These are phyloP conservation scores for Colletotrichum limetticola DNA, from an alignment of 2,329 filamentous ascomycete genomes.

Conservation along the genomic window DNA sequence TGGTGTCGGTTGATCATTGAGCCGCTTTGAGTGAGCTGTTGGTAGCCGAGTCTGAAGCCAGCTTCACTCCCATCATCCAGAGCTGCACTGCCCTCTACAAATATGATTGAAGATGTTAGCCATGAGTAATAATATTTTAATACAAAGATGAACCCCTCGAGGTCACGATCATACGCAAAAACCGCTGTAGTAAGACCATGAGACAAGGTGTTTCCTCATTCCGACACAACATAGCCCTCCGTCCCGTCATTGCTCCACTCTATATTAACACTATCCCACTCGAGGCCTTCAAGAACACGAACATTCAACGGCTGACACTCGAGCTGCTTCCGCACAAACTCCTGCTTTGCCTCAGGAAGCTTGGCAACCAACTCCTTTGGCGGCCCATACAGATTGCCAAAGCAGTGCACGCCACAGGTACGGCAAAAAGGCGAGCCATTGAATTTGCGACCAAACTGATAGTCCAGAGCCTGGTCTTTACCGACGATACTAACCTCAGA, in stretches of 20 bases:
- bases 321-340: constrained; percentile 32
- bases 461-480: constrained; percentile 40
- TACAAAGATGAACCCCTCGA: neutral
- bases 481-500: constrained; percentile 42
- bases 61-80: neutral
- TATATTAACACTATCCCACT: constrained; percentile 13
- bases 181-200: neutral
- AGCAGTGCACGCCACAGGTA: constrained; percentile 44
- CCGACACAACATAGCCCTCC: neutral
- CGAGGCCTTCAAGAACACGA: constrained; percentile 6
- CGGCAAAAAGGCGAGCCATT: constrained; percentile 39
- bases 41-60: no score
- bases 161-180: no score
- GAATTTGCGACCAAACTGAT: constrained; percentile 38
- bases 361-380: constrained; percentile 42
- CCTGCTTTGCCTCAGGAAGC: constrained; percentile 39
- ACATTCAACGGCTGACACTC: constrained; percentile 34
- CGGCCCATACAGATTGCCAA: constrained; percentile 43
- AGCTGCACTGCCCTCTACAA: neutral
- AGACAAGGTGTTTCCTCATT: neutral
- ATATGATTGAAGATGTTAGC: neutral
- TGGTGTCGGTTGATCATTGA: neutral
- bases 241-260: constrained; percentile 20
- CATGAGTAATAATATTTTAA: neutral
- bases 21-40: neutral